These are phyloP conservation scores for Hymenotorrendiella dingleyae DNA, from an alignment of 2,329 filamentous ascomycete genomes.

Conservation along the genomic window DNA sequence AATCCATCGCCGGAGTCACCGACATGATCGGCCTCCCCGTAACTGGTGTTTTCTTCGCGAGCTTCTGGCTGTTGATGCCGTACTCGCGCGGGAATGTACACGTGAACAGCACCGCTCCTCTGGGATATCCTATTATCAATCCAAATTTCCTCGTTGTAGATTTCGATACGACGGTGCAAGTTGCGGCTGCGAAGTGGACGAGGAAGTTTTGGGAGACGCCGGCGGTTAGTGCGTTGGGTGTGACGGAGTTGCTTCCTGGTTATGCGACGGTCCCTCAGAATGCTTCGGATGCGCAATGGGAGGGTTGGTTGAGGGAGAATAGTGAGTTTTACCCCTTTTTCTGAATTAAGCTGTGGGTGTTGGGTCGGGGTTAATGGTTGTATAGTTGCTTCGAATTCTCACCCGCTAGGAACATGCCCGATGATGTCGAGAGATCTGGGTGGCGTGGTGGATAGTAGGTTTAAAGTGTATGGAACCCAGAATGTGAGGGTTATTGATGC, in stretches of 20 bases:
- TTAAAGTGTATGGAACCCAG: constrained; percentile 48
- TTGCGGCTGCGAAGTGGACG: constrained; percentile 13
- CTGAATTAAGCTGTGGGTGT: background rate
- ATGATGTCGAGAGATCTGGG: constrained; percentile 14
- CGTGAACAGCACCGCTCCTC: constrained; percentile 33
- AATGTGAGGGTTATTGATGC: constrained; percentile 50
- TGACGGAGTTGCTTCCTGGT: constrained; percentile 8
- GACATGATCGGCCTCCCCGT: constrained; percentile 1
- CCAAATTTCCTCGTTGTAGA: constrained; percentile 39
- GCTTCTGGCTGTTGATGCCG: constrained; percentile 36
- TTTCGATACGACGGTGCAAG: constrained; percentile 33
- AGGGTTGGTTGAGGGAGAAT: constrained; percentile 6
- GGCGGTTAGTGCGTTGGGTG: background rate
- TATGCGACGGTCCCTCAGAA: constrained; percentile 5
- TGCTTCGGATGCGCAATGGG: constrained; percentile 12
- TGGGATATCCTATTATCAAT: constrained; percentile 35
- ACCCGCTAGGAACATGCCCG: constrained; percentile 12
- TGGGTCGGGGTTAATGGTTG: constrained; percentile 1
- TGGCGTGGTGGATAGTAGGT: constrained; percentile 43
- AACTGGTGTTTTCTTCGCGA: constrained; percentile 31
- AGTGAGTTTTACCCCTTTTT: constrained; percentile 7
- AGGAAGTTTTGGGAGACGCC: constrained; percentile 10
- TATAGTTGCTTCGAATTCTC: constrained; percentile 7
- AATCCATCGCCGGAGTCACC: constrained; percentile 35
- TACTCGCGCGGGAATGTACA: constrained; percentile 40